A percentile compares a stretch with the other conserved stretches of the same genome.
Evolutionary conservation across 1,139 yeast genomes (phyloP).

Genomic region (Yamadazyma mexicana): DNA sequence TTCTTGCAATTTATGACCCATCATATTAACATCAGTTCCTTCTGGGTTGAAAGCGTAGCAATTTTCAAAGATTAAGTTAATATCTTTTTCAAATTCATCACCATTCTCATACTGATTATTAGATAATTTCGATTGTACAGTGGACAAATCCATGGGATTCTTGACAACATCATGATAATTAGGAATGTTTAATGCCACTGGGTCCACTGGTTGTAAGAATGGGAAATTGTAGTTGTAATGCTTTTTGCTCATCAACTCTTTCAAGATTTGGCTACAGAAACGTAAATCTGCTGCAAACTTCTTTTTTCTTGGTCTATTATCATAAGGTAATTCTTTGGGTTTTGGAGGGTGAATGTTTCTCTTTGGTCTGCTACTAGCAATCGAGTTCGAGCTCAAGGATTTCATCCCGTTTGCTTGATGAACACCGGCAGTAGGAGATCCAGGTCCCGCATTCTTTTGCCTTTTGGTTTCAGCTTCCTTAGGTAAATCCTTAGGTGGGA

Average conservation of each 20-base stretch:
- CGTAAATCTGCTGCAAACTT: slow-evolving; percentile 87
- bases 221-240: slow-evolving; percentile 86
- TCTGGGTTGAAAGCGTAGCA: slow-evolving; percentile 94
- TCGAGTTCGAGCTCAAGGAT: slow-evolving; percentile 31
- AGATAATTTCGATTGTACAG: slow-evolving; percentile 75
- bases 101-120: slow-evolving; percentile 88
- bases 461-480: slow-evolving; percentile 44
- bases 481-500: slow-evolving; percentile 75
- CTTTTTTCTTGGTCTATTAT: slow-evolving; percentile 86
- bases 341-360: slow-evolving; percentile 96
- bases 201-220: slow-evolving; percentile 91
- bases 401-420: slow-evolving; percentile 3
- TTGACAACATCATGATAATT: slow-evolving; percentile 82
- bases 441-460: slow-evolving; percentile 41
- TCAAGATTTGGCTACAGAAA: slow-evolving; percentile 79
- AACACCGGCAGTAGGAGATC: slow-evolving; percentile 13
- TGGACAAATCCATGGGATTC: slow-evolving; percentile 93
- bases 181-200: slow-evolving; percentile 91
- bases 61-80: slow-evolving; percentile 79
- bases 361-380: slow-evolving; percentile 72
- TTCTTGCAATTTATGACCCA: slow-evolving; percentile 91
- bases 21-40: slow-evolving; percentile 89
- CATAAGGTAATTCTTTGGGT: slow-evolving; percentile 90
- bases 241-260: slow-evolving; percentile 81
- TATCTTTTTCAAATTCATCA: slow-evolving; percentile 82